Base-by-base conservation (phyloP, 2,329 filamentous ascomycete species). In the Lachnellula suecica region DNA sequence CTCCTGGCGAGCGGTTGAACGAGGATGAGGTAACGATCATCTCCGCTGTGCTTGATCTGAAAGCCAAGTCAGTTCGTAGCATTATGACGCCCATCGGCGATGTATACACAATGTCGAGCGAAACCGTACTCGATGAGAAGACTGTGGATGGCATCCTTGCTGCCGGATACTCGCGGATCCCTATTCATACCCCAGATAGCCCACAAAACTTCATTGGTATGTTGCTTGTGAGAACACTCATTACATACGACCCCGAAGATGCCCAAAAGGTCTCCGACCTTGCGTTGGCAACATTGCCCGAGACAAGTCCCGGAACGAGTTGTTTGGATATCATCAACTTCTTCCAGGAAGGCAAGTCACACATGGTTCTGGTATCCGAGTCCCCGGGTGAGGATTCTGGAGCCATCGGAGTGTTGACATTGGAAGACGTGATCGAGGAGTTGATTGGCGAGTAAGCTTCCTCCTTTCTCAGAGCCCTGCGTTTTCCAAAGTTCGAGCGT, bases 1-100 rank as follows among this genome's bases (percentile, higher is more conserved):
- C 53, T 11, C 35, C 56, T 8, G 40, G 79, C 27, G 90, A 97
- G 66, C 87, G 92, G 49, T 75, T 97, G 48, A 96, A 96, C 70
- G 87, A 94, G 59, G 93, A 97, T 66, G 93, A 97, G 71, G 93
- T 97, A 59, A 96, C 92, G 53, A 97, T 97, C 70, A 97, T 97
- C 71, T 94, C 89, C 56, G 91, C 92, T 38, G 91, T 97, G 17
- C 76, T 97, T 53, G 93, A 97, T 67, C 77, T 97, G 60, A 97
- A 97, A 73, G 90, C 92, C 60, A 97, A 96, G 74, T 79, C 91
- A 0, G 91, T 97, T 5, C 89, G 88, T 43, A 87, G 82, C 63
- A 95, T 97, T 68, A 97, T 97, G 93, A 97, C 93, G 0, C 93
- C 93, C 0, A 96, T 97, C 87, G 83, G 88, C 41, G 91, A 97